Evolutionary conservation across 306 rosid species (phyloP).

Genomic region (Crotalaria pallida): DNA sequence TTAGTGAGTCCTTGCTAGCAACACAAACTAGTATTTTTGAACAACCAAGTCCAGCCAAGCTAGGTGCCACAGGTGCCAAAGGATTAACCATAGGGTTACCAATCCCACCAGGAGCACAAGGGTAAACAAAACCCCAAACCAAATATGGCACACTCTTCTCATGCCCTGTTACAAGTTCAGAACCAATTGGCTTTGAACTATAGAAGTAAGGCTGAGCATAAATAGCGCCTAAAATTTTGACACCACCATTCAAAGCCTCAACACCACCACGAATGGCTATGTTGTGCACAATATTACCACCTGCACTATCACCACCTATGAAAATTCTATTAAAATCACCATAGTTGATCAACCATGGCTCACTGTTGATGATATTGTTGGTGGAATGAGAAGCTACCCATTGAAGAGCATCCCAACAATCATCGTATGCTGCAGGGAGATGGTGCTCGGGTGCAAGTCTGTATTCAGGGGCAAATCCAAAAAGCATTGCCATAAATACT

Average conservation of each 20-base stretch:
- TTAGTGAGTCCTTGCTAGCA: slow-evolving; percentile 11
- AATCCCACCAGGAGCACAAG: slow-evolving; percentile 21
- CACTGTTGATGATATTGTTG: not conserved
- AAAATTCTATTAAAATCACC: slow-evolving; percentile 26
- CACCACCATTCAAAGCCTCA: slow-evolving; percentile 26
- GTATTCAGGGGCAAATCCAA: no score
- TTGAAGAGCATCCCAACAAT: slow-evolving; percentile 35
- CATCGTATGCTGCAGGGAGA: slow-evolving; percentile 36
- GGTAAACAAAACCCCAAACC: slow-evolving; percentile 31
- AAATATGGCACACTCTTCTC: not conserved
- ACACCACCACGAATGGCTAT: slow-evolving; percentile 29
- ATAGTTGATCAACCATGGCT: slow-evolving; percentile 33
- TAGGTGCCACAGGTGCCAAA: not conserved
- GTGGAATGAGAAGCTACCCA: slow-evolving; percentile 25
- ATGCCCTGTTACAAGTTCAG: slow-evolving; percentile 17
- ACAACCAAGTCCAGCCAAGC: slow-evolving; percentile 36
- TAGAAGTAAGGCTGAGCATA: slow-evolving; percentile 40
- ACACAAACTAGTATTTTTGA: slow-evolving; percentile 25
- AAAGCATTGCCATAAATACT: no score
- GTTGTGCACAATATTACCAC: slow-evolving; percentile 45
- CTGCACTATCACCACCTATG: slow-evolving; percentile 48
- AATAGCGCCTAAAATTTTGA: slow-evolving; percentile 16
- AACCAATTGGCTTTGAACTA: slow-evolving; percentile 19
- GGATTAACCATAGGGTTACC: slow-evolving; percentile 35
- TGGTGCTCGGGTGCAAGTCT: slow-evolving; percentile 35